A percentile compares a stretch with the other conserved stretches of the same genome.
These are phyloP conservation scores for Bothriochloa decipiens DNA, from an alignment of 176 grass and related monocot species.

Conservation along the genomic window DNA sequence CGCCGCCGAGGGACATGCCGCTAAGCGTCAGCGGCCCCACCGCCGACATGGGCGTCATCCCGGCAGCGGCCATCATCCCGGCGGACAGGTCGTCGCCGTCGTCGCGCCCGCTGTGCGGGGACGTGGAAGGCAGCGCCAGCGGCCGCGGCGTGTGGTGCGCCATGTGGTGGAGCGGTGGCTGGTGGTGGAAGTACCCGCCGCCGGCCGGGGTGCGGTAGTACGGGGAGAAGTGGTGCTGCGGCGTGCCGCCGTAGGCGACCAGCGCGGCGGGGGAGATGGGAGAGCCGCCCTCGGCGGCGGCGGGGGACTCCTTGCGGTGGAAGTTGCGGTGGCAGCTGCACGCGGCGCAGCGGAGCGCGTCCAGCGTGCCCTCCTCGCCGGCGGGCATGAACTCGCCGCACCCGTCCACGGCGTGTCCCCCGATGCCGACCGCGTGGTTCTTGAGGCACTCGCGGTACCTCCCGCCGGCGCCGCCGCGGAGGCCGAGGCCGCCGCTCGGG, in stretches of 20 bases:
- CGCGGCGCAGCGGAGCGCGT: slow-evolving; percentile 84
- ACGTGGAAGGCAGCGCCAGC: slow-evolving; percentile 61
- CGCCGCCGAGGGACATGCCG: slow-evolving; percentile 45
- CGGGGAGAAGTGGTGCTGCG: slow-evolving; percentile 57
- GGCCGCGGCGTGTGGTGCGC: slow-evolving; percentile 15
- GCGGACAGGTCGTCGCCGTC: slow-evolving; percentile 54
- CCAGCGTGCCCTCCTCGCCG: slow-evolving; percentile 68
- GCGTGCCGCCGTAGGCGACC: slow-evolving; percentile 47
- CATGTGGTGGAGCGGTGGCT: slow-evolving; percentile 38
- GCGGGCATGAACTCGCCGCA: slow-evolving; percentile 94
- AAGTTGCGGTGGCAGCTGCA: slow-evolving; percentile 93
- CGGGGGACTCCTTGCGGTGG: slow-evolving; percentile 61
- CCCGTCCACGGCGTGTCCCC: slow-evolving; percentile 77
- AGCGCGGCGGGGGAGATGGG: slow-evolving; percentile 47
- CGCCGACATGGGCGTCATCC: slow-evolving; percentile 34
- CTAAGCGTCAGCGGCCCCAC: slow-evolving; percentile 38
- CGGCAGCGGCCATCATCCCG: slow-evolving; percentile 28
- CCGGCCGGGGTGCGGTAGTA: slow-evolving; percentile 66
- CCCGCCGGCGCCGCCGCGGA: slow-evolving; percentile 3
- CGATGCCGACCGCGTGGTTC: slow-evolving; percentile 83
- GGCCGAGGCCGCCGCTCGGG: not conserved
- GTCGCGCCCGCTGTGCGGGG: slow-evolving; percentile 49
- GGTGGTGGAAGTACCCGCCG: slow-evolving; percentile 57
- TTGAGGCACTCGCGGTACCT: slow-evolving; percentile 88
- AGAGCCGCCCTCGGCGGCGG: slow-evolving; percentile 34